phyloP scores from a whole-genome alignment of 176 grass and related monocot genomes.

The Aechmea fasciata region DNA sequence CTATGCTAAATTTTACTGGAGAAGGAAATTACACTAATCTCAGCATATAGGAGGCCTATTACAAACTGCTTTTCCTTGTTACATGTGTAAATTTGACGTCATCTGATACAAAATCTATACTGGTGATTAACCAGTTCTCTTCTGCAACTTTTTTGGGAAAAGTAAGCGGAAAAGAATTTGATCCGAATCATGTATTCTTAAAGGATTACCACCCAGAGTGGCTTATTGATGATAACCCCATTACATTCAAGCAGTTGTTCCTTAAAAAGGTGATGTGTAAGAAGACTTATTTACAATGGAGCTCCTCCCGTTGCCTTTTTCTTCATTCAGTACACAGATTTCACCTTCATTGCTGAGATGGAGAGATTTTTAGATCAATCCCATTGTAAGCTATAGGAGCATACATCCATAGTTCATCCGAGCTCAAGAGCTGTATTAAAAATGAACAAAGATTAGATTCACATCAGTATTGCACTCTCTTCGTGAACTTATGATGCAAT shows the following conservation, averaged over 20 bases:
- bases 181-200: not conserved
- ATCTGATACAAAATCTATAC: not conserved
- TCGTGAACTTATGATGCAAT: conserved; percentile 3
- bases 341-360: not conserved
- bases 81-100: not conserved
- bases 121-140: not conserved
- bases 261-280: not conserved
- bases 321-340: too few relatives aligned
- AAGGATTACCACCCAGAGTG: conserved; percentile 1
- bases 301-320: not conserved
- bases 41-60: too few relatives aligned
- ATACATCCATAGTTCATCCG: conserved; percentile 83
- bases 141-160: not conserved
- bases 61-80: not conserved
- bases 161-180: not conserved
- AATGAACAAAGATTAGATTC: conserved; percentile 17
- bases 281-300: not conserved
- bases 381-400: conserved; percentile 79
- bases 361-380: conserved; percentile 47
- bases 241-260: not conserved
- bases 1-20: too few relatives aligned
- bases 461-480: not conserved
- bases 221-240: not conserved
- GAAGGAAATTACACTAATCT: not conserved
- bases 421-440: conserved; percentile 56